A percentile compares a stretch with the other conserved stretches of the same genome.
phyloP scores from a whole-genome alignment of 768 basidiomycete species.

The Xerocomus spinulosus region DNA sequence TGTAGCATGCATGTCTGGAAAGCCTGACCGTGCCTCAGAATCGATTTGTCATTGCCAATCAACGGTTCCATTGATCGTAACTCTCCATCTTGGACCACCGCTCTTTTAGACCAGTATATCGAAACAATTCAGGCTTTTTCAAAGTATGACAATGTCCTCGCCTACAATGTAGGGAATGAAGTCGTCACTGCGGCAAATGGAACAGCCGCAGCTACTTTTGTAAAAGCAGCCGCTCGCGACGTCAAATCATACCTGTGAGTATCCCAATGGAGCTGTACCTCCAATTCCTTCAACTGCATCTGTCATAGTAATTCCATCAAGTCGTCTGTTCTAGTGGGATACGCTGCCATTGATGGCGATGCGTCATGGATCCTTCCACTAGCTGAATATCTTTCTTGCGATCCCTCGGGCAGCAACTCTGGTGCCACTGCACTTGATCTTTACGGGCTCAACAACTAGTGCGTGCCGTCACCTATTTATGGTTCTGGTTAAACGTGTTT shows the following conservation, averaged over 20 bases:
- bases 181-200: conserved; percentile 49
- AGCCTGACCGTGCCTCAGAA: conserved; percentile 40
- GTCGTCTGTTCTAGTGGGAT: conserved; percentile 70
- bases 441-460: conserved; percentile 88
- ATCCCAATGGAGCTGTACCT: not conserved
- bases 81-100: conserved; percentile 74
- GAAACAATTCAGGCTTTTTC: conserved; percentile 73
- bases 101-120: conserved; percentile 74
- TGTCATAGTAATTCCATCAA: conserved; percentile 52
- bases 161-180: conserved; percentile 89
- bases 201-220: conserved; percentile 67
- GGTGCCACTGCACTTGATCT: conserved; percentile 70
- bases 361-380: conserved; percentile 57
- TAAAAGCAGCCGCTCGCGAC: conserved; percentile 91
- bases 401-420: conserved; percentile 47
- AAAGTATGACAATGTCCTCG: conserved; percentile 86
- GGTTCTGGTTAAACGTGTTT: not conserved
- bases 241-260: conserved; percentile 77
- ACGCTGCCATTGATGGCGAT: conserved; percentile 78
- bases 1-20: conserved; percentile 1
- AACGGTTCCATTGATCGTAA: conserved; percentile 81
- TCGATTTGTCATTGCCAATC: conserved; percentile 80
- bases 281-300: not conserved
- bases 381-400: conserved; percentile 80
- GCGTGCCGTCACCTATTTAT: conserved; percentile 25